Evolutionary conservation across 176 grass and related monocot genomes (phyloP).

Genomic region (Carex kokanica): DNA sequence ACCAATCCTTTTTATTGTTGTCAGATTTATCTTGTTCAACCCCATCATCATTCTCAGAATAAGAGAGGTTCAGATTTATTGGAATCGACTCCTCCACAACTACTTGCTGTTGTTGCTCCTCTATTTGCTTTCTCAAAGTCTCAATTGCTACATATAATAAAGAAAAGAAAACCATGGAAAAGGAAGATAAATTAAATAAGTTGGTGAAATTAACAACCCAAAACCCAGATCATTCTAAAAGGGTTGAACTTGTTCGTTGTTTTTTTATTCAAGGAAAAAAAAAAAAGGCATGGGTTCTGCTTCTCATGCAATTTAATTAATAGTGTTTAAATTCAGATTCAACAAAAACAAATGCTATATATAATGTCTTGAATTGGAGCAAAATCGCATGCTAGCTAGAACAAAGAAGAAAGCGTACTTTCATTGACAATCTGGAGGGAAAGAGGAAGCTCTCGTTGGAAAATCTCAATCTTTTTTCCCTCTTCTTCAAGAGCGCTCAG

Average conservation of each 20-base stretch:
- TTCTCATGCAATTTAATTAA: too few relatives aligned
- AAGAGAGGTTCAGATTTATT: conserved; percentile 68
- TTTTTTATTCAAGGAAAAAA: not conserved
- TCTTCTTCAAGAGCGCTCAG: conserved; percentile 74
- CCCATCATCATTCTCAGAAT: conserved; percentile 40
- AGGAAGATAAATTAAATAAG: not conserved
- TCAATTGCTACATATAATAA: conserved; percentile 53
- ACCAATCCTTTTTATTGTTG: conserved; percentile 53
- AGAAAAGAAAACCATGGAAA: not conserved
- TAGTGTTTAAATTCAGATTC: not conserved
- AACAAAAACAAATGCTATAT: not conserved
- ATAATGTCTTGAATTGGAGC: not conserved
- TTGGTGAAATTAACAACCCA: not conserved
- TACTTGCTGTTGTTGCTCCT: conserved; percentile 26
- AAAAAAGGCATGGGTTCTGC: not conserved
- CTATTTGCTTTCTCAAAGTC: conserved; percentile 46
- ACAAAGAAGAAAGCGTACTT: conserved; percentile 30
- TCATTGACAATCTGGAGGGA: conserved; percentile 75
- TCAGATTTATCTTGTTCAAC: conserved; percentile 19
- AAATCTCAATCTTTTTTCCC: conserved; percentile 66
- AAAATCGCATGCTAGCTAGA: not conserved
- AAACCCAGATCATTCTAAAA: not conserved
- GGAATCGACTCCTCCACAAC: conserved; percentile 76
- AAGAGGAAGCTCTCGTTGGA: conserved; percentile 82
- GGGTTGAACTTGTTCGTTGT: not conserved